Percentiles rank a stretch among this genome's conserved stretches.
Conservation (phyloP, 2,329 filamentous ascomycete species). For the Ascochyta koolunga region DNA sequence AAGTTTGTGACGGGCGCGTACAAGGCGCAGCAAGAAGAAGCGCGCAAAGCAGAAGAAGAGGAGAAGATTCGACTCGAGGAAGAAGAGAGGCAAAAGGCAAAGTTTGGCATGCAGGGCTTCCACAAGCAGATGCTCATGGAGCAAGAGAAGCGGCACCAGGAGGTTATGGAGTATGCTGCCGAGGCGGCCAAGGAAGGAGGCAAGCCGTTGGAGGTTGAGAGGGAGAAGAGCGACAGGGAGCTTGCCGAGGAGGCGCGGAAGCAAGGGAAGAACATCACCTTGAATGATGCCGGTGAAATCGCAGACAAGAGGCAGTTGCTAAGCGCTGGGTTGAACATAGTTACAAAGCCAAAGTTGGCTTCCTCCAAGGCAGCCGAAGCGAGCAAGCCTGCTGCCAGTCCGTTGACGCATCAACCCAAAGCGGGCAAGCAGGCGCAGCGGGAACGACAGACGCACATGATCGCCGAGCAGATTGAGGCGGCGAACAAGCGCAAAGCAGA, state of each 20-base stretch:
- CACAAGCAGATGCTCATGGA: constrained; percentile 76
- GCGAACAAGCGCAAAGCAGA: constrained; percentile 74
- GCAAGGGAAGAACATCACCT: constrained; percentile 66
- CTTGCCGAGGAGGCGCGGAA: constrained; percentile 71
- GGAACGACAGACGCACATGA: constrained; percentile 78
- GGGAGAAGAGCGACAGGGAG: constrained; percentile 65
- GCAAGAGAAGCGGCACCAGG: constrained; percentile 72
- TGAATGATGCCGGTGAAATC: constrained; percentile 84
- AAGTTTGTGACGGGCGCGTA: constrained; percentile 87
- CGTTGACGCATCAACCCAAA: constrained; percentile 40
- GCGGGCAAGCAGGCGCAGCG: constrained; percentile 68
- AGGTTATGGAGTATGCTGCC: constrained; percentile 70
- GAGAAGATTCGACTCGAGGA: constrained; percentile 70
- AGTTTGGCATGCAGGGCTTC: constrained; percentile 77
- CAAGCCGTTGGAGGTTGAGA: constrained; percentile 25
- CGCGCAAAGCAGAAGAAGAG: constrained; percentile 71
- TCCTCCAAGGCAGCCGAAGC: constrained; percentile 30
- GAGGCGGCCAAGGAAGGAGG: constrained; percentile 32
- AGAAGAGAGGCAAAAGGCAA: constrained; percentile 68
- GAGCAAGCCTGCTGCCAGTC: constrained; percentile 18
- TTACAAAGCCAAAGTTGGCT: constrained; percentile 63
- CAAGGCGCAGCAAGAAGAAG: constrained; percentile 79
- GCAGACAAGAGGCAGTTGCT: constrained; percentile 85
- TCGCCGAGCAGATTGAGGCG: constrained; percentile 77
- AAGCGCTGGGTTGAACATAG: constrained; percentile 75